A percentile compares a stretch with the other conserved stretches of the same genome.
These are phyloP conservation scores for Skeletonema marinoi DNA, from an alignment of 108 stramenopile genomes.

Conservation along the genomic window DNA sequence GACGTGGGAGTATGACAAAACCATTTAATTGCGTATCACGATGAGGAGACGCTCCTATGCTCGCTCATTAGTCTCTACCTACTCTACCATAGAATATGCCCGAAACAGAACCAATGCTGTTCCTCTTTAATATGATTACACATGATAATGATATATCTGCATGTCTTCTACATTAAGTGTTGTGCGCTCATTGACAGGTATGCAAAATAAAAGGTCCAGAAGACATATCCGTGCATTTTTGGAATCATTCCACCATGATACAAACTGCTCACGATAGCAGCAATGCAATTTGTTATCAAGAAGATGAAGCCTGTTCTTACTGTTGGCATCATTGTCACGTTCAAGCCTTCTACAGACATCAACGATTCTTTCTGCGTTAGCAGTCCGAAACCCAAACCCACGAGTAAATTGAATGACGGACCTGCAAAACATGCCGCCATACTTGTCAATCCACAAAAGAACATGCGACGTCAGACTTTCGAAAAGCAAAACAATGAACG, in stretches of 20 bases:
- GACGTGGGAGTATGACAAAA: too few species aligned
- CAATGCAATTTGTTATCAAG: slow-evolving; percentile 12
- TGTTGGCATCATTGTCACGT: slow-evolving; percentile 14
- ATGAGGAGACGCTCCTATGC: too few species aligned
- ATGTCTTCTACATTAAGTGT: neutral
- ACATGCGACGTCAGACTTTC: neutral
- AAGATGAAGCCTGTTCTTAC: slow-evolving; percentile 18
- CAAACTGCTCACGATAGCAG: slow-evolving; percentile 5
- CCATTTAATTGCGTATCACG: too few species aligned
- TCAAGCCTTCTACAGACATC: slow-evolving; percentile 11
- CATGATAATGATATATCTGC: too few species aligned
- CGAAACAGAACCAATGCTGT: too few species aligned
- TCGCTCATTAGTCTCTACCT: too few species aligned
- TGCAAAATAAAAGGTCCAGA: slow-evolving; percentile 10
- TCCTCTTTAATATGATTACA: too few species aligned
- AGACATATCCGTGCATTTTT: slow-evolving; percentile 5
- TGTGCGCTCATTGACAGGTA: slow-evolving; percentile 19
- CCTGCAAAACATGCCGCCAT: slow-evolving; percentile 90
- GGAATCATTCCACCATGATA: slow-evolving; percentile 15
- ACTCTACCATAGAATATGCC: too few species aligned
- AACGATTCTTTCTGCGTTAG: slow-evolving; percentile 31
- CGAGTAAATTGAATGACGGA: slow-evolving; percentile 92
- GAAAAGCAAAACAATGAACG: too few species aligned
- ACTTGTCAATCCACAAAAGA: neutral
- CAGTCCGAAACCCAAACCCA: slow-evolving; percentile 75